Conservation (phyloP, 2,329 filamentous ascomycete genomes). For the Colletotrichum sojae region DNA sequence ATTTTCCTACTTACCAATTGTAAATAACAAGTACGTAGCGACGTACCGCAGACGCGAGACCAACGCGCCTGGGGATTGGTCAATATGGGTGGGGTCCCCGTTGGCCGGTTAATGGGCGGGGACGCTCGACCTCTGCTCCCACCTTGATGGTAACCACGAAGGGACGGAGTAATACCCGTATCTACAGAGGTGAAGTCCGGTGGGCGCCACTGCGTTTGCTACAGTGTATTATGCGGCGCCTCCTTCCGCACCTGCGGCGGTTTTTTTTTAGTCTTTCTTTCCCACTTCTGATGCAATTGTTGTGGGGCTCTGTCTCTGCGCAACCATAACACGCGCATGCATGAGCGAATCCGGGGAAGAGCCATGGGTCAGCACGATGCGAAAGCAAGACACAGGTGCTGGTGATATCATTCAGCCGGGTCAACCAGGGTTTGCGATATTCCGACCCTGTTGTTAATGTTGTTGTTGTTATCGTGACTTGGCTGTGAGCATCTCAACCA, state of each 20-base stretch:
- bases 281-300: slow-evolving; percentile 24
- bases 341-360: slow-evolving; percentile 35
- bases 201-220: no score
- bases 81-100: neutral
- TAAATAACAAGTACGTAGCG: slow-evolving; percentile 30
- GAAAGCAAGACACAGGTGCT: slow-evolving; percentile 22
- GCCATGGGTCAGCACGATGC: slow-evolving; percentile 13
- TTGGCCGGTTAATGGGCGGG: slow-evolving; percentile 35
- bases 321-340: slow-evolving; percentile 32
- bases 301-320: slow-evolving; percentile 24
- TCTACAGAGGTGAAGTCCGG: no score
- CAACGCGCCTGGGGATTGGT: slow-evolving; percentile 31
- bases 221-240: no score
- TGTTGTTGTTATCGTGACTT: neutral
- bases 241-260: no score
- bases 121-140: slow-evolving; percentile 17
- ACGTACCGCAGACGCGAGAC: slow-evolving; percentile 34
- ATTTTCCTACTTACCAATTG: slow-evolving; percentile 25
- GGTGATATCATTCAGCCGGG: slow-evolving; percentile 15
- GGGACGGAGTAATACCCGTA: neutral
- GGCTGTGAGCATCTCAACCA: neutral
- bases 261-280: neutral
- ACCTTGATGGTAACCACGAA: no score
- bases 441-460: slow-evolving; percentile 10
- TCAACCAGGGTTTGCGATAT: slow-evolving; percentile 5